These are phyloP conservation scores for Colletotrichum aenigma DNA, from an alignment of 2,329 filamentous ascomycete species.

Conservation along the genomic window DNA sequence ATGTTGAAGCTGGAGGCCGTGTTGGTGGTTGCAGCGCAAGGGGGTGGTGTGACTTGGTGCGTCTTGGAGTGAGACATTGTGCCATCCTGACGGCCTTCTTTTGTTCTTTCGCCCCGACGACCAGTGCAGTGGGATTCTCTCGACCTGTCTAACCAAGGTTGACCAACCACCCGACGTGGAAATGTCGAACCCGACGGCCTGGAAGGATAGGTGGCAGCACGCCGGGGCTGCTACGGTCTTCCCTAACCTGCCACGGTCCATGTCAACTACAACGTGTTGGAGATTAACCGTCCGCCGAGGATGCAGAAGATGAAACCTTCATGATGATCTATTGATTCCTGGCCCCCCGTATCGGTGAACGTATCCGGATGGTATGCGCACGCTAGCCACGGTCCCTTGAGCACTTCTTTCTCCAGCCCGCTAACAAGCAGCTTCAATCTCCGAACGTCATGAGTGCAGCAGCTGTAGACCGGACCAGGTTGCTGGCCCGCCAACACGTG, in stretches of 20 bases:
- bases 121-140: neutral
- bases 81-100: neutral
- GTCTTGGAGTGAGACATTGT: conserved; percentile 1
- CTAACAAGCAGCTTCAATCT: neutral
- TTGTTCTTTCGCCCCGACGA: neutral
- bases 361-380: neutral
- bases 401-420: neutral
- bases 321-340: neutral
- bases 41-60: neutral
- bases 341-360: neutral
- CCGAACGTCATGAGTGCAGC: neutral
- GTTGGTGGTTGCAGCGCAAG: neutral
- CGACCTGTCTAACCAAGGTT: neutral
- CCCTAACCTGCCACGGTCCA: neutral
- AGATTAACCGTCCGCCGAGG: neutral
- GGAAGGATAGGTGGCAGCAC: neutral
- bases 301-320: neutral
- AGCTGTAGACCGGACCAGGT: neutral
- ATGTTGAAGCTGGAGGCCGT: neutral
- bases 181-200: neutral
- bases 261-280: neutral
- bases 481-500: neutral
- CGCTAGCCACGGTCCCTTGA: neutral
- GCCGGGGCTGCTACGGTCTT: neutral
- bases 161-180: neutral